Conservation (phyloP, 1,139 yeast species). For the Nakaseomyces uthaithaninus region DNA sequence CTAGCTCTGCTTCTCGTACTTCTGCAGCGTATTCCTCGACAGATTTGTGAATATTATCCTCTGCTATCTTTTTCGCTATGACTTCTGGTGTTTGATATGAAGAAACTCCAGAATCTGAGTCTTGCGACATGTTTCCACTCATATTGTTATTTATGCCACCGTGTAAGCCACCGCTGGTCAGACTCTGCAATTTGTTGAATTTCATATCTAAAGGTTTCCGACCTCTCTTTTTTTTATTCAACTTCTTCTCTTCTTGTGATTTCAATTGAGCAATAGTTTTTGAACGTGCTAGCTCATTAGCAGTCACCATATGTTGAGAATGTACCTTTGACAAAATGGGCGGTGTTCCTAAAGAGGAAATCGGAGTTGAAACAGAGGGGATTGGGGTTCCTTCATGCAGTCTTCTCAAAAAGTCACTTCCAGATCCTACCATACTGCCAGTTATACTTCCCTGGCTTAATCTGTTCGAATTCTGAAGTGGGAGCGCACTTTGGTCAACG, state of each 20-base stretch:
- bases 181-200: not conserved
- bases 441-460: not conserved
- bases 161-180: too few species aligned
- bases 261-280: not conserved
- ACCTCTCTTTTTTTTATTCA: not conserved
- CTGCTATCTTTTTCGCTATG: conserved; percentile 2
- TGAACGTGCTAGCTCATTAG: not conserved
- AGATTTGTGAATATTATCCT: conserved; percentile 12
- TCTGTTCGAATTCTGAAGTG: not conserved
- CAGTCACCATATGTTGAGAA: not conserved
- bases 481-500: not conserved
- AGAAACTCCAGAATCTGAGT: not conserved
- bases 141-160: too few species aligned
- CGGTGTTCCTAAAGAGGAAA: not conserved
- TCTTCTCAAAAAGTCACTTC: not conserved
- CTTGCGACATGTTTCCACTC: not conserved
- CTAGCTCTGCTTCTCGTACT: conserved; percentile 28
- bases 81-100: conserved; percentile 2
- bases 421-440: not conserved
- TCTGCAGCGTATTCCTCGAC: conserved; percentile 27
- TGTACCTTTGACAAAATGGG: not conserved
- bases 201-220: not conserved
- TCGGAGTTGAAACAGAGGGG: not conserved
- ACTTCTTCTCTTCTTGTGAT: not conserved
- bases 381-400: not conserved